These are phyloP conservation scores for Skeletonema marinoi DNA, from an alignment of 108 stramenopile genomes.

Conservation along the genomic window DNA sequence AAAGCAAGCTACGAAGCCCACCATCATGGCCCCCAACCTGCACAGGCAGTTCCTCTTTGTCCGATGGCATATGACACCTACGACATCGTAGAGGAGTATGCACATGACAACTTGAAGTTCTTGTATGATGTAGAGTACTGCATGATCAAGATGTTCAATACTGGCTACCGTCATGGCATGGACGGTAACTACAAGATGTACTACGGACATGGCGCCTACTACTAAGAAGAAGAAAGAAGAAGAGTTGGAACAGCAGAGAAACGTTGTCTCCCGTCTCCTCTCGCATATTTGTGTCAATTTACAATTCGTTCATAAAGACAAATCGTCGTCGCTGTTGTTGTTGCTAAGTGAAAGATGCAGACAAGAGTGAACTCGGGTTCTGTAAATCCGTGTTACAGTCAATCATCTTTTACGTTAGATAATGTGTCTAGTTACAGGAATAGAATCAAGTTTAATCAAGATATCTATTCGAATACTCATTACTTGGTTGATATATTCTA, in stretches of 20 bases:
- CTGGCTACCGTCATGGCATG: constrained; percentile 10
- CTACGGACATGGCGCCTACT: neutral
- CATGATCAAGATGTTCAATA: constrained; percentile 21
- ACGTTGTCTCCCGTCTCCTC: neutral
- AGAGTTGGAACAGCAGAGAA: neutral
- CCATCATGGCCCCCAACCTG: neutral
- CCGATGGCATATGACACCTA: constrained; percentile 18
- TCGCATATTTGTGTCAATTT: neutral
- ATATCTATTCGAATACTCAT: no score
- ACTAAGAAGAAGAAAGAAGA: neutral
- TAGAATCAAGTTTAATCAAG: no score
- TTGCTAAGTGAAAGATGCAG: neutral
- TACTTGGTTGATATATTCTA: no score
- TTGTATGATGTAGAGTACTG: constrained; percentile 18
- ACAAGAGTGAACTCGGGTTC: neutral
- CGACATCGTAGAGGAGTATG: constrained; percentile 8
- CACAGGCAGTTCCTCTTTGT: neutral
- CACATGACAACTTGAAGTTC: constrained; percentile 12
- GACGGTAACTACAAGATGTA: neutral
- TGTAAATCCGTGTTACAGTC: neutral
- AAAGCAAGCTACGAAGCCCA: neutral
- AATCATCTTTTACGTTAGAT: no score
- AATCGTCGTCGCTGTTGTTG: neutral
- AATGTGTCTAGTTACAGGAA: no score
- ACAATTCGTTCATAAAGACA: neutral